These are phyloP conservation scores for Taphrina confusa DNA, from an alignment of 1,139 yeast genomes.

Conservation along the genomic window DNA sequence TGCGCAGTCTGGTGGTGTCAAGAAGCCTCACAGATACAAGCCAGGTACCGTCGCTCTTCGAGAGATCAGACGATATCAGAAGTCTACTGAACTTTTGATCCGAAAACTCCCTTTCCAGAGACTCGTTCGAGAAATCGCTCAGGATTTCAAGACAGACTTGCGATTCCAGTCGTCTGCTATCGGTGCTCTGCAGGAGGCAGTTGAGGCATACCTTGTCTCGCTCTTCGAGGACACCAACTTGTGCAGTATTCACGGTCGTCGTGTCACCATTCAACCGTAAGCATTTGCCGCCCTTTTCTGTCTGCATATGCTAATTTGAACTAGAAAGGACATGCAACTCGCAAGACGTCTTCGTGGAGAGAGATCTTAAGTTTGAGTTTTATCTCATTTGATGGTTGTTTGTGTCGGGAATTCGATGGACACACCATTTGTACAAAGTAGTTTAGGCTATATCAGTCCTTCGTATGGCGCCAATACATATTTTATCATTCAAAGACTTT, in stretches of 20 bases:
- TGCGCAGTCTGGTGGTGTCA: constrained; percentile 89
- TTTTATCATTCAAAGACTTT: too few relatives aligned
- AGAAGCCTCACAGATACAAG: constrained; percentile 99
- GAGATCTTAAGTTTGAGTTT: constrained; percentile 39
- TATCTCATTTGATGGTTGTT: not conserved
- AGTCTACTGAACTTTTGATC: constrained; percentile 92
- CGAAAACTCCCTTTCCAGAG: constrained; percentile 99
- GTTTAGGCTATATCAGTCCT: constrained; percentile 13
- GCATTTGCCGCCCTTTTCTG: not conserved
- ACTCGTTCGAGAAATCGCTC: constrained; percentile 96
- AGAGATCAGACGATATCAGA: constrained; percentile 99
- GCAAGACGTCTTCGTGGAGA: constrained; percentile 99
- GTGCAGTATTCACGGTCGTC: constrained; percentile 99
- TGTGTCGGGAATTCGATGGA: too few relatives aligned
- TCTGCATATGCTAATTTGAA: not conserved
- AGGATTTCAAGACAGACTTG: constrained; percentile 96
- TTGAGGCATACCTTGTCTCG: constrained; percentile 92
- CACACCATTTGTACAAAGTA: constrained; percentile 12
- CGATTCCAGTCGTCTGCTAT: constrained; percentile 99
- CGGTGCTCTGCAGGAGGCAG: constrained; percentile 98
- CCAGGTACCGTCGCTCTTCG: constrained; percentile 99
- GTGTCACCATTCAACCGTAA: constrained; percentile 91
- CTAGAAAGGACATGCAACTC: constrained; percentile 90
- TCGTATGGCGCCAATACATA: constrained; percentile 20
- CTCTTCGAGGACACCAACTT: constrained; percentile 91